Base-by-base conservation (phyloP, 176 grass and related monocot genomes). In the Pontederia crassipes region DNA sequence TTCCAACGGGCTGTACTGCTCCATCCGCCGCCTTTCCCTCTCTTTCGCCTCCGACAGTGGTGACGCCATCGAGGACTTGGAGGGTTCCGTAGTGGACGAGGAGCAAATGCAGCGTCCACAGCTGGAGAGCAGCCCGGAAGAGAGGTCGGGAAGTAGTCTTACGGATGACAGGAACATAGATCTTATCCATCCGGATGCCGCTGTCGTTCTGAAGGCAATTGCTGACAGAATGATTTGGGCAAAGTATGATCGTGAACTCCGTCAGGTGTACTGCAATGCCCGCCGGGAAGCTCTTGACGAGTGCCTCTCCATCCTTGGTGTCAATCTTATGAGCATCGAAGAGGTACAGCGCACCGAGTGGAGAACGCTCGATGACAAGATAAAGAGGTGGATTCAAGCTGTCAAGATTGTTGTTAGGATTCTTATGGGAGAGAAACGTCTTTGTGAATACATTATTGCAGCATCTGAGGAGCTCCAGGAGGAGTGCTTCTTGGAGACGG, bases 381-480 rank as follows among this genome's bases (percentile, higher is more conserved):
- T 90, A 76, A 97, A 97, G 81, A 97, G 85, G 57, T 97, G 87
- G 87, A 81, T 91, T 51, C 84, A 88, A 72, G 93, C 83, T 0
- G 70, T 97, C 46, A 97, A 88, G 77, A 78, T 76, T 0, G 78
- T 97, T 11, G 77, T 88, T 16, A 74, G 79, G 0, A 83, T 77
- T 67, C 81, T 97, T 68, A 78, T 80, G 1, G 81, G 87, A 8
- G 93, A 97, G 71, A 75, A 74, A 1, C 67, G 79, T 8, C 79
- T 97, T 59, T 97, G 81, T 3, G 87, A 97, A 12, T 79, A 69
- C 52, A 83, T 97, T 63, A 75, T 97, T 32, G 75, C 61, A 0
- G 54, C 75, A 13, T 85, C 84, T 0, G 81, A 88, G 24, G 84
- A 85, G 13, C 68, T 91, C 27, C 73, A 64, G 61, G 84, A 91